Conservation (phyloP, 495 filamentous ascomycete species). For the Talaromyces thailandensis region DNA sequence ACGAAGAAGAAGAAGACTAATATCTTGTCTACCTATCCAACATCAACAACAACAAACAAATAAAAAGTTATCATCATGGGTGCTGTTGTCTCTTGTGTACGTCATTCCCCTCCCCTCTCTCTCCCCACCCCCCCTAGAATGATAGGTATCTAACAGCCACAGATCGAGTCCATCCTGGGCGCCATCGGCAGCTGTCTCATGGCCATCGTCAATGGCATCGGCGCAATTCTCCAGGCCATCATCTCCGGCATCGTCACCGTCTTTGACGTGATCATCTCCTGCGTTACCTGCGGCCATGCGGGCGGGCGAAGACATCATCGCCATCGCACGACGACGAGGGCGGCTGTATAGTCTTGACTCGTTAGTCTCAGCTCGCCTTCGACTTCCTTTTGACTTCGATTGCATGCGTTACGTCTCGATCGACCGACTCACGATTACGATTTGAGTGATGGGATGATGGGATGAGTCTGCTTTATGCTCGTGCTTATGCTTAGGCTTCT, state of each 20-base stretch:
- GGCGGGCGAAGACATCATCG: slow-evolving; percentile 26
- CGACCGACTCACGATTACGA: background rate
- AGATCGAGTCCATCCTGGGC: slow-evolving; percentile 74
- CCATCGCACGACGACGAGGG: slow-evolving; percentile 1
- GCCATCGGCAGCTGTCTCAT: slow-evolving; percentile 79
- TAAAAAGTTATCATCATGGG: slow-evolving; percentile 54
- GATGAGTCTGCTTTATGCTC: background rate
- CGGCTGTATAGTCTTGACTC: slow-evolving; percentile 1
- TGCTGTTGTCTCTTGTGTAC: slow-evolving; percentile 91
- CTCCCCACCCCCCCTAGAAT: background rate
- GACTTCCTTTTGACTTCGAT: background rate
- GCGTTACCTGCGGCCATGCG: slow-evolving; percentile 68
- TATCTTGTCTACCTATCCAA: background rate
- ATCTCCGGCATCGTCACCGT: slow-evolving; percentile 72
- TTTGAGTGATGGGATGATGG: background rate
- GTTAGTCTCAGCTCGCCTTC: background rate
- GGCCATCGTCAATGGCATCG: slow-evolving; percentile 76
- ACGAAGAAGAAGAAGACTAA: slow-evolving; percentile 7
- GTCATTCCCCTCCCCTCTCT: slow-evolving; percentile 24
- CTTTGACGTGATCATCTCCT: slow-evolving; percentile 78
- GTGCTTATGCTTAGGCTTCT: background rate
- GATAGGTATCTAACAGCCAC: slow-evolving; percentile 7
- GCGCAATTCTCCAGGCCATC: slow-evolving; percentile 64
- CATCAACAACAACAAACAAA: slow-evolving; percentile 1
- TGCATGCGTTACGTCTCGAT: background rate